A percentile compares a stretch with the other conserved stretches of the same genome.
phyloP scores from a whole-genome alignment of 1,284 basidiomycete genomes.

The Ganoderma meredithae region DNA sequence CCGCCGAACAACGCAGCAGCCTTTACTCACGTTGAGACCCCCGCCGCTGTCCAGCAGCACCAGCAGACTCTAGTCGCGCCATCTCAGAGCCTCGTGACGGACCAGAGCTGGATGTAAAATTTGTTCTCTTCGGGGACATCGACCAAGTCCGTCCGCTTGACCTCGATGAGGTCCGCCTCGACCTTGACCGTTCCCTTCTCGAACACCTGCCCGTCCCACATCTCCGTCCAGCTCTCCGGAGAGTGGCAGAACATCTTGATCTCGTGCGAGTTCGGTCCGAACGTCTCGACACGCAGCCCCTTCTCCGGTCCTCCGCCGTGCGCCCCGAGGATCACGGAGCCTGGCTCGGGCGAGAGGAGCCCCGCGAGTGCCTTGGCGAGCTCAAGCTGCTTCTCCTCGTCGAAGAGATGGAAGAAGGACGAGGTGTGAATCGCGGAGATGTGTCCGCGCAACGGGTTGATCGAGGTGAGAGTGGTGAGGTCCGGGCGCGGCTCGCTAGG shows the following conservation, averaged over 20 bases:
- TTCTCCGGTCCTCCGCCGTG: conserved; percentile 39
- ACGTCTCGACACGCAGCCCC: conserved; percentile 31
- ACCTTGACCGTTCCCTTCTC: conserved; percentile 47
- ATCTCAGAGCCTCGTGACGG: conserved; percentile 37
- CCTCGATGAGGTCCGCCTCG: conserved; percentile 32
- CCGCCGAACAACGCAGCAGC: no score
- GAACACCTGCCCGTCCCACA: conserved; percentile 54
- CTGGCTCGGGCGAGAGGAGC: conserved; percentile 47
- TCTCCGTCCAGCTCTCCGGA: conserved; percentile 48
- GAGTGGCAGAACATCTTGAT: conserved; percentile 41
- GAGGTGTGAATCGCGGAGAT: conserved; percentile 56
- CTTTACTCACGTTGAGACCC: not conserved
- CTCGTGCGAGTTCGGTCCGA: not conserved
- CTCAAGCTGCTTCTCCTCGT: conserved; percentile 48
- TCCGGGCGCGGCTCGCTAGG: conserved; percentile 37
- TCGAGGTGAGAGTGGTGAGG: conserved; percentile 44
- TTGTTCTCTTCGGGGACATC: conserved; percentile 8
- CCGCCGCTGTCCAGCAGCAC: not conserved
- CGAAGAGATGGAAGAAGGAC: conserved; percentile 61
- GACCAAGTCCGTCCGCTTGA: not conserved
- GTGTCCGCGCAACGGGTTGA: conserved; percentile 54
- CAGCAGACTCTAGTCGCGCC: no score
- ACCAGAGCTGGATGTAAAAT: conserved; percentile 38
- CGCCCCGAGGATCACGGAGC: conserved; percentile 47
- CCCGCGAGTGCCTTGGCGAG: conserved; percentile 50